Evolutionary conservation across 2,329 filamentous ascomycete genomes (phyloP).

Genomic region (Neonectria coccinea): DNA sequence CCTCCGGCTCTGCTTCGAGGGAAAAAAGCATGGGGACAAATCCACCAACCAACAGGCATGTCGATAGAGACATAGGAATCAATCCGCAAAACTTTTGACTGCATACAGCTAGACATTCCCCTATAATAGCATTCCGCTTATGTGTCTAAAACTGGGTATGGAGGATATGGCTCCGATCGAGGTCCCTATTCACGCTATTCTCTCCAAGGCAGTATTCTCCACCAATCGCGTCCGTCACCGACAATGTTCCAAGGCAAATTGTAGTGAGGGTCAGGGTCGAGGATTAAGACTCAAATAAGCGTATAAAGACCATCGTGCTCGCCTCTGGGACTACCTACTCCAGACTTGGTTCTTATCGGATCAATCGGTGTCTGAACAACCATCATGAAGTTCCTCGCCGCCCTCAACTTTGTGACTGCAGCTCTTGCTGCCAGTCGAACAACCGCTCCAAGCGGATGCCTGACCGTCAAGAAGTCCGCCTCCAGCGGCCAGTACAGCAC

Average conservation of each 20-base stretch:
- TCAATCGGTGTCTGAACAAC: background rate
- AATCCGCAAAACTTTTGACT: background rate
- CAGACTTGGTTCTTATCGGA: background rate
- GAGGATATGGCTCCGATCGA: background rate
- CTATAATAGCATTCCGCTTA: background rate
- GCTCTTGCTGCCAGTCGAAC: conserved; percentile 51
- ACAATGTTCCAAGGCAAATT: background rate
- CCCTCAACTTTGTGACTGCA: conserved; percentile 31
- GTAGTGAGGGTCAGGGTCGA: background rate
- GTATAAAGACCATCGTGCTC: background rate
- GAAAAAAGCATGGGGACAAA: background rate
- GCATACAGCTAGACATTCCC: background rate
- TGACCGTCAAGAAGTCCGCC: conserved; percentile 57
- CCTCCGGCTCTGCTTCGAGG: background rate
- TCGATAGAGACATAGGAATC: background rate
- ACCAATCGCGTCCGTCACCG: background rate
- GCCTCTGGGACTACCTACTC: background rate
- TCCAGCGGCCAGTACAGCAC: conserved; percentile 50
- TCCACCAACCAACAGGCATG: background rate
- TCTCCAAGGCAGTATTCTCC: background rate
- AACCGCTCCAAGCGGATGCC: conserved; percentile 60
- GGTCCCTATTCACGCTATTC: background rate
- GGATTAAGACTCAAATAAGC: background rate
- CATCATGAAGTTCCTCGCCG: conserved; percentile 37
- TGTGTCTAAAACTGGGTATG: background rate